Percentiles rank a stretch among this genome's conserved stretches.
These are phyloP conservation scores for Saitozyma podzolica DNA, from an alignment of 768 basidiomycete genomes.

Conservation along the genomic window DNA sequence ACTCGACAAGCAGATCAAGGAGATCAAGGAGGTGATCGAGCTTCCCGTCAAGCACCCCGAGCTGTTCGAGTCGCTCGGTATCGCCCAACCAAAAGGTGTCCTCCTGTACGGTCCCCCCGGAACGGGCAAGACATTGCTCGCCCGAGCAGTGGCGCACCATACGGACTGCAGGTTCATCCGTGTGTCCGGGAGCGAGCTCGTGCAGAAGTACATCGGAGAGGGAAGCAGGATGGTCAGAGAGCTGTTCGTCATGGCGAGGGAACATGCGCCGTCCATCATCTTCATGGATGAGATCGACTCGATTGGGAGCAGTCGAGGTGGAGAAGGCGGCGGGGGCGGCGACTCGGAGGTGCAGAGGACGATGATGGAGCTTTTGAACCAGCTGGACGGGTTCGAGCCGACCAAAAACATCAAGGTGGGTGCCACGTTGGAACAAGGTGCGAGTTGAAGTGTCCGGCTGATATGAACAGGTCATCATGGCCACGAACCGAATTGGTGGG, in stretches of 20 bases:
- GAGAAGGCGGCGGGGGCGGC: constrained; percentile 67
- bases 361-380: constrained; percentile 85
- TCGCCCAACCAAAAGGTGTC: constrained; percentile 95
- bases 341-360: constrained; percentile 88
- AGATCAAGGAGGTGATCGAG: constrained; percentile 99
- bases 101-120: constrained; percentile 93
- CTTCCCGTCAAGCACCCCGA: constrained; percentile 96
- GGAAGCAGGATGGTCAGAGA: constrained; percentile 95
- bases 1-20: constrained; percentile 95
- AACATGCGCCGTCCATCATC: constrained; percentile 96
- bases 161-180: constrained; percentile 98
- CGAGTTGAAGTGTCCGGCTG: not conserved
- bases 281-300: constrained; percentile 99
- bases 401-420: constrained; percentile 74
- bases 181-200: constrained; percentile 88
- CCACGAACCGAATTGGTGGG: constrained; percentile 87
- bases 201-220: constrained; percentile 98
- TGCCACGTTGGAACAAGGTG: not conserved
- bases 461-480: constrained; percentile 71
- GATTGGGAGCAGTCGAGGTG: constrained; percentile 88
- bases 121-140: constrained; percentile 92
- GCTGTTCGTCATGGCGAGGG: constrained; percentile 95
- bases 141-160: constrained; percentile 93
- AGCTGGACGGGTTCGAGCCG: constrained; percentile 82
- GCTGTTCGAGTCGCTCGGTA: constrained; percentile 91